These are phyloP conservation scores for Talaromyces verruculosus DNA, from an alignment of 2,329 filamentous ascomycete species.

Conservation along the genomic window DNA sequence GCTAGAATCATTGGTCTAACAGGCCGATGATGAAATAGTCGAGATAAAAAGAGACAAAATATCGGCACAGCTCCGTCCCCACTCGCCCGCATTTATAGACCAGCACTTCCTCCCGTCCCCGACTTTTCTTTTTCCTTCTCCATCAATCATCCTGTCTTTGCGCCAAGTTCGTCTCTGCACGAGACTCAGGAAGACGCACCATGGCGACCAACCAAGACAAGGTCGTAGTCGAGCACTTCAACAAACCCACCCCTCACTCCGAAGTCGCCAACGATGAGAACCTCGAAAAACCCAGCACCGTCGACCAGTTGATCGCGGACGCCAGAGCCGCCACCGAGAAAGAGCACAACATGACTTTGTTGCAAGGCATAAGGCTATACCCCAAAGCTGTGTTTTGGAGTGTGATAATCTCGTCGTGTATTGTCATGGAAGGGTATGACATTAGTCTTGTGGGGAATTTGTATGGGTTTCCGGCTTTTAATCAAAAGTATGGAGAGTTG, in stretches of 20 bases:
- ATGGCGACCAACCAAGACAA: background rate
- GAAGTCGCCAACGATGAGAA: background rate
- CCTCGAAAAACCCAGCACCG: constrained; percentile 27
- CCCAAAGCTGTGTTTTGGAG: constrained; percentile 85
- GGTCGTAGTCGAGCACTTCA: background rate
- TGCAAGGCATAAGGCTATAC: constrained; percentile 77
- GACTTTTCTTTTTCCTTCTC: background rate
- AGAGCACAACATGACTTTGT: constrained; percentile 66
- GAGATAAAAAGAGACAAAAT: background rate
- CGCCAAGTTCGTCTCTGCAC: background rate
- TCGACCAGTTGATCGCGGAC: constrained; percentile 40
- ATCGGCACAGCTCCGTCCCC: background rate
- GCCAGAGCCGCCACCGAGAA: constrained; percentile 47
- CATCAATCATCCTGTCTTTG: background rate
- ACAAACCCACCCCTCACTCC: background rate
- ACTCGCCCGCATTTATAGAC: constrained; percentile 12
- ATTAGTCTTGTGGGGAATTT: constrained; percentile 80
- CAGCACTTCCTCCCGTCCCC: background rate
- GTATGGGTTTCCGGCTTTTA: constrained; percentile 52
- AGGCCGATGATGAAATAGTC: background rate
- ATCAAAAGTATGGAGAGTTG: constrained; percentile 41
- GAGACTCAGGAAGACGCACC: background rate
- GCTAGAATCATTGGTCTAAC: background rate
- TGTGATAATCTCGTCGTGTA: constrained; percentile 82
- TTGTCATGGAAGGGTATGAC: constrained; percentile 90